Conservation (phyloP, 164 flowering plant species). For the Vitis amurensis region DNA sequence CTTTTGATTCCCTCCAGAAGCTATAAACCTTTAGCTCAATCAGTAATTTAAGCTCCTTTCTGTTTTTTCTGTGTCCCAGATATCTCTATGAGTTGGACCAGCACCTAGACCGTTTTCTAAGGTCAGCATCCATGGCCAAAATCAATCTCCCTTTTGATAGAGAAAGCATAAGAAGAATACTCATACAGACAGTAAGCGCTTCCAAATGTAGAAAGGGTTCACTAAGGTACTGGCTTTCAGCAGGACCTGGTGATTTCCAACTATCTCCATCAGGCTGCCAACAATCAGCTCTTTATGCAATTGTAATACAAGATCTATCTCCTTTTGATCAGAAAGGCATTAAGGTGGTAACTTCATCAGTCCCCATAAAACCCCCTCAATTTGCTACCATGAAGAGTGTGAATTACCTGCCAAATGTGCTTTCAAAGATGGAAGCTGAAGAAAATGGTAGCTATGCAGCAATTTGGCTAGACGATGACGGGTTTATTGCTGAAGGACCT, state of each 20-base stretch:
- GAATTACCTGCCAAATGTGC: conserved; percentile 87
- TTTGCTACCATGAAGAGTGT: conserved; percentile 89
- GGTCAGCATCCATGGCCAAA: conserved; percentile 78
- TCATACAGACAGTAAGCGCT: conserved; percentile 73
- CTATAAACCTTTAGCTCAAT: not conserved
- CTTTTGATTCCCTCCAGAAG: too few relatives aligned
- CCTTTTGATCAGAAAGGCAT: conserved; percentile 50
- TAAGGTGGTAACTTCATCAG: conserved; percentile 71
- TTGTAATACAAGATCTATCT: conserved; percentile 62
- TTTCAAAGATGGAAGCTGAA: conserved; percentile 90
- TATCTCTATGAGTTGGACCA: conserved; percentile 83
- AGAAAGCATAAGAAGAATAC: conserved; percentile 59
- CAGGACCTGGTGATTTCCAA: conserved; percentile 87
- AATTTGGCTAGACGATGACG: conserved; percentile 79
- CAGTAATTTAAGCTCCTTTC: conserved; percentile 3
- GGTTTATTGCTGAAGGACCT: conserved; percentile 89
- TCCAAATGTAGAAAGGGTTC: conserved; percentile 80
- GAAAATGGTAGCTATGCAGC: conserved; percentile 70
- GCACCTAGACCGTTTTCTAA: conserved; percentile 77
- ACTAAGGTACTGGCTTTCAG: conserved; percentile 87
- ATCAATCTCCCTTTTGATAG: conserved; percentile 62
- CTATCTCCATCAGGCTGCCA: conserved; percentile 61
- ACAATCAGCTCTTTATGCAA: conserved; percentile 70
- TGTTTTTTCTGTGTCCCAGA: conserved; percentile 32
- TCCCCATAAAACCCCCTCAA: conserved; percentile 80